Percentiles rank a stretch among this genome's conserved stretches.
Evolutionary conservation across 768 basidiomycete species (phyloP).

Genomic region (Phlegmacium glaucopus): DNA sequence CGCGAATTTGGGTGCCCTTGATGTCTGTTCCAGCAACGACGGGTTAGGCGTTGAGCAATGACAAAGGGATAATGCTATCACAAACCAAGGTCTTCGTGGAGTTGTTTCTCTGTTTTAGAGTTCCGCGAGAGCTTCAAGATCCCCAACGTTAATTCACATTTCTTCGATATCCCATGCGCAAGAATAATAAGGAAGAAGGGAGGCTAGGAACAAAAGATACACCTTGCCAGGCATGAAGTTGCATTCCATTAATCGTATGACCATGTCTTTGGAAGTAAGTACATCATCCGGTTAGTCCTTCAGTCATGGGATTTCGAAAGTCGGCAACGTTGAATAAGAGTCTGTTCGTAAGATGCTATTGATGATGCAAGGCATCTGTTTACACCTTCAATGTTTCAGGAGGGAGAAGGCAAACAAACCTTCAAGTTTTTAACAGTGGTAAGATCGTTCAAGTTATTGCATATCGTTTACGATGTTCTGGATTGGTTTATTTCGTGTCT

Average conservation of each 20-base stretch:
- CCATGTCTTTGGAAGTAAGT: slow-evolving; percentile 85
- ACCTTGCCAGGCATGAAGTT: no score
- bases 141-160: slow-evolving; percentile 94
- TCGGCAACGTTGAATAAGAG: slow-evolving; percentile 79
- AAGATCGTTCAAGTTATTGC: slow-evolving; percentile 89
- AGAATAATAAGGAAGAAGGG: no score
- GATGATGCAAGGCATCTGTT: neutral
- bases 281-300: slow-evolving; percentile 95
- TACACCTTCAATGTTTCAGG: neutral
- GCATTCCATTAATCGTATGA: no score
- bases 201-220: no score
- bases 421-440: slow-evolving; percentile 77
- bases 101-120: slow-evolving; percentile 92
- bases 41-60: neutral
- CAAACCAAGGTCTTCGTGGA: no score
- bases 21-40: slow-evolving; percentile 41
- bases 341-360: slow-evolving; percentile 74
- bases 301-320: slow-evolving; percentile 90
- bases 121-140: slow-evolving; percentile 93
- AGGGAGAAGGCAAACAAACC: slow-evolving; percentile 38
- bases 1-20: slow-evolving; percentile 69
- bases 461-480: slow-evolving; percentile 74
- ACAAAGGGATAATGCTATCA: neutral
- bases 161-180: slow-evolving; percentile 99
- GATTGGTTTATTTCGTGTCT: slow-evolving; percentile 85